phyloP scores from a whole-genome alignment of 164 flowering plant species.

The Magnolia officinalis region DNA sequence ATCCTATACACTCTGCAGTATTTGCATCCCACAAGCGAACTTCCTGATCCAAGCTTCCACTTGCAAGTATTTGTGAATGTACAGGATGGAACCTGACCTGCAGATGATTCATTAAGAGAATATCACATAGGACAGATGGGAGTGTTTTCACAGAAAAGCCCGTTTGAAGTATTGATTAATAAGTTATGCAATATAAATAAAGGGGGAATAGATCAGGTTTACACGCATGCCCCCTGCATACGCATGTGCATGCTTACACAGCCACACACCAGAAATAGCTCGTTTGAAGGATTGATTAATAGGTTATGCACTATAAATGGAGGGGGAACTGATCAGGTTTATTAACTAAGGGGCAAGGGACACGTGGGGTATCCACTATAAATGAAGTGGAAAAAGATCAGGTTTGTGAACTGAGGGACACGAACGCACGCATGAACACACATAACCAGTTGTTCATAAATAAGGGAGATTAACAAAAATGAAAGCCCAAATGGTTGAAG shows the following conservation, averaged over 20 bases:
- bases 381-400: not conserved
- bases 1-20: conserved; percentile 80
- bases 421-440: not conserved
- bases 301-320: not conserved
- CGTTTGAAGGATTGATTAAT: not conserved
- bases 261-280: too few relatives aligned
- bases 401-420: not conserved
- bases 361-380: too few relatives aligned
- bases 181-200: not conserved
- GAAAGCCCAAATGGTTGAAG: not conserved
- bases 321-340: not conserved
- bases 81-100: conserved; percentile 96
- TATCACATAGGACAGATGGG: not conserved
- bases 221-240: too few relatives aligned
- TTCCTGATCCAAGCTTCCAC: conserved; percentile 98
- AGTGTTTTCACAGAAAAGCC: not conserved
- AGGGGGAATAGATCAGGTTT: not conserved
- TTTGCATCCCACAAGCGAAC: conserved; percentile 94
- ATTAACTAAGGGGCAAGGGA: too few relatives aligned
- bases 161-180: not conserved
- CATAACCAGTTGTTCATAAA: not conserved
- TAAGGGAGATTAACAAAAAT: not conserved
- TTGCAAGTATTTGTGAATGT: conserved; percentile 74
- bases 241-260: too few relatives aligned
- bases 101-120: conserved; percentile 14